Conservation (phyloP, 345 rosid species). For the Lumnitzera littorea region DNA sequence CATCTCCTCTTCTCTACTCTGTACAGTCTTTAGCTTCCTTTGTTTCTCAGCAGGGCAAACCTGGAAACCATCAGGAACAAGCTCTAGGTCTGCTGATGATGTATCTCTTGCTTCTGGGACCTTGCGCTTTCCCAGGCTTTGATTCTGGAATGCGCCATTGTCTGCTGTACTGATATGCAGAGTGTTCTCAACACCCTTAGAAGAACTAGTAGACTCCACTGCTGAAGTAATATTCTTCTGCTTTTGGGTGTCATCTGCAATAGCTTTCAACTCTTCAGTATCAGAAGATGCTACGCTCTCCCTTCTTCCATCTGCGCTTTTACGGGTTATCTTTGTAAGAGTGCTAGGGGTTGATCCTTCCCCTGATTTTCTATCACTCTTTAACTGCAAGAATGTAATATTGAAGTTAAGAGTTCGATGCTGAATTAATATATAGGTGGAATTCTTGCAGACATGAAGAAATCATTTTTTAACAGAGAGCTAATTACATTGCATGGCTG, state of each 20-base stretch:
- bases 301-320: slow-evolving; percentile 30
- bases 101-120: slow-evolving; percentile 20
- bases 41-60: slow-evolving; percentile 20
- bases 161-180: slow-evolving; percentile 26
- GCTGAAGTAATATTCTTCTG: slow-evolving; percentile 17
- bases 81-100: slow-evolving; percentile 12
- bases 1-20: slow-evolving; percentile 19
- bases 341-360: slow-evolving; percentile 27
- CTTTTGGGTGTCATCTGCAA: slow-evolving; percentile 20
- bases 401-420: slow-evolving; percentile 16
- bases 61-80: slow-evolving; percentile 18
- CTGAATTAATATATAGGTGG: neutral
- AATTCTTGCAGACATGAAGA: no score
- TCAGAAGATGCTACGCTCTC: slow-evolving; percentile 18
- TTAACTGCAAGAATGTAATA: slow-evolving; percentile 42
- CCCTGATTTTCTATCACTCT: slow-evolving; percentile 37
- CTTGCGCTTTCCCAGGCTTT: slow-evolving; percentile 57
- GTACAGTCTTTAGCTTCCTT: neutral
- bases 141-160: slow-evolving; percentile 15
- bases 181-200: slow-evolving; percentile 26
- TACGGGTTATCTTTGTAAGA: slow-evolving; percentile 19
- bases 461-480: no score
- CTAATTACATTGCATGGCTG: no score
- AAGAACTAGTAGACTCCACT: slow-evolving; percentile 7
- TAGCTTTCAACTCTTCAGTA: slow-evolving; percentile 22